Percentiles rank a stretch among this genome's conserved stretches.
Evolutionary conservation across 2,329 filamentous ascomycete genomes (phyloP).

Genomic region (Reticulascus tulasneorum): DNA sequence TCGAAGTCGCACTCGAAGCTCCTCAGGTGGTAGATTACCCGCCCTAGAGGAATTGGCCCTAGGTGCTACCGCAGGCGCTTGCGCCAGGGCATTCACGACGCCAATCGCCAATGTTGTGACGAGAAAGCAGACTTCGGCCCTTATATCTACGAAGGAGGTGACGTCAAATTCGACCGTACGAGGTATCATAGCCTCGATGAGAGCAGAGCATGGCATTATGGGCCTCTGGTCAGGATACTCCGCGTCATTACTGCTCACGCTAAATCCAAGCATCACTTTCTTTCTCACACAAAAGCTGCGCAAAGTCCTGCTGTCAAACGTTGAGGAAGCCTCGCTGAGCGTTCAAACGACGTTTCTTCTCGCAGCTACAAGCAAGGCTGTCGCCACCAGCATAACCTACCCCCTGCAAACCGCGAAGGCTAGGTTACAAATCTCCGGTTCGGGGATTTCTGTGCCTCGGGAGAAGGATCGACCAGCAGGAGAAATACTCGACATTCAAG

Average conservation of each 20-base stretch:
- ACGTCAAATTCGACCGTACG: slow-evolving; percentile 33
- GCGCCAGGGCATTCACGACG: slow-evolving; percentile 72
- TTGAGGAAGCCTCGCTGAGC: slow-evolving; percentile 28
- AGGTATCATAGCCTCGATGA: slow-evolving; percentile 62
- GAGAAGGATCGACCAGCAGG: slow-evolving; percentile 19
- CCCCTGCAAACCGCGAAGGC: slow-evolving; percentile 85
- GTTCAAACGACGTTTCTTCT: slow-evolving; percentile 34
- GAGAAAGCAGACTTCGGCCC: slow-evolving; percentile 67
- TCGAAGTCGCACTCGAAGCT: slow-evolving; percentile 32
- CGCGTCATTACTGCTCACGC: slow-evolving; percentile 71
- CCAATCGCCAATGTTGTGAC: slow-evolving; percentile 81
- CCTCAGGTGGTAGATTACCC: slow-evolving; percentile 42
- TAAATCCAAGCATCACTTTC: slow-evolving; percentile 86
- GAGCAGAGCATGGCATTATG: slow-evolving; percentile 62
- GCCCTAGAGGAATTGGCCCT: slow-evolving; percentile 70
- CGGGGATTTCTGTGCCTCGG: slow-evolving; percentile 2
- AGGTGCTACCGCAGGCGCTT: slow-evolving; percentile 69
- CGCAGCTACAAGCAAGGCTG: slow-evolving; percentile 74
- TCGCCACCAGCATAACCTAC: slow-evolving; percentile 74
- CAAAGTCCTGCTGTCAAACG: slow-evolving; percentile 48
- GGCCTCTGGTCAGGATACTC: slow-evolving; percentile 90
- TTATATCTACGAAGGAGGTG: slow-evolving; percentile 1
- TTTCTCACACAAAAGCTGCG: slow-evolving; percentile 73
- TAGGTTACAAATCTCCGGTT: slow-evolving; percentile 60
- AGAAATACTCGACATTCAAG: slow-evolving; percentile 3